A percentile compares a stretch with the other conserved stretches of the same genome.
phyloP scores from a whole-genome alignment of 257 asterid species.

The Fraxinus quadrangulata region DNA sequence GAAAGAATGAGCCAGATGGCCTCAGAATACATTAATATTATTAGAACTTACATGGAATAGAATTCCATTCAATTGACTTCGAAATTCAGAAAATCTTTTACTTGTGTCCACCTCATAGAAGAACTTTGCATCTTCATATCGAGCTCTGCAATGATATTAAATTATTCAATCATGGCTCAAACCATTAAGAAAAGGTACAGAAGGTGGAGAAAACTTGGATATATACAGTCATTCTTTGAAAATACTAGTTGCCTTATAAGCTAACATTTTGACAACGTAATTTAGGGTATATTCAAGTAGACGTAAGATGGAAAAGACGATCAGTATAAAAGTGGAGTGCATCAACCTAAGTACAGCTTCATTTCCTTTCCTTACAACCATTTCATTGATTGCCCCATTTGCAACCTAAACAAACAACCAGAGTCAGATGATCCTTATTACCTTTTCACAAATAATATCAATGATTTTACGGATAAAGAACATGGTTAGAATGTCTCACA shows the following conservation, averaged over 20 bases:
- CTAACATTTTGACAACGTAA: conserved; percentile 13
- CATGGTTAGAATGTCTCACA: conserved; percentile 51
- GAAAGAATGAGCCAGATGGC: background rate
- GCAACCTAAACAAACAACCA: conserved; percentile 66
- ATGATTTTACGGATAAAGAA: conserved; percentile 6
- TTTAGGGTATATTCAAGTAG: conserved; percentile 16
- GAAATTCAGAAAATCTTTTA: conserved; percentile 81
- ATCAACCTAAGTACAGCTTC: conserved; percentile 93
- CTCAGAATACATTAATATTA: conserved; percentile 18
- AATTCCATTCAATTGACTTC: conserved; percentile 81
- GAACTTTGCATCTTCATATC: conserved; percentile 97
- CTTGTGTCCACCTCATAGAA: conserved; percentile 92
- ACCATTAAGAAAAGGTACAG: conserved; percentile 6
- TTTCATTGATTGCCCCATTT: conserved; percentile 83
- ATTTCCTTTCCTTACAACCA: conserved; percentile 86
- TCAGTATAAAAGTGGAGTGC: background rate
- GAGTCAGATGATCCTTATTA: conserved; percentile 17
- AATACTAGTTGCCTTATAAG: conserved; percentile 17
- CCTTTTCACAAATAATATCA: conserved; percentile 11
- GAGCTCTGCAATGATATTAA: conserved; percentile 62
- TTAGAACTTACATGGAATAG: conserved; percentile 84
- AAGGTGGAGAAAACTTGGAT: background rate
- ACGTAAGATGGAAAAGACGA: conserved; percentile 7
- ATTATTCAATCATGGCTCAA: conserved; percentile 27
- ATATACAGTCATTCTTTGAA: background rate